Base-by-base conservation (phyloP, 2,329 filamentous ascomycete genomes). In the Didymella lethalis region DNA sequence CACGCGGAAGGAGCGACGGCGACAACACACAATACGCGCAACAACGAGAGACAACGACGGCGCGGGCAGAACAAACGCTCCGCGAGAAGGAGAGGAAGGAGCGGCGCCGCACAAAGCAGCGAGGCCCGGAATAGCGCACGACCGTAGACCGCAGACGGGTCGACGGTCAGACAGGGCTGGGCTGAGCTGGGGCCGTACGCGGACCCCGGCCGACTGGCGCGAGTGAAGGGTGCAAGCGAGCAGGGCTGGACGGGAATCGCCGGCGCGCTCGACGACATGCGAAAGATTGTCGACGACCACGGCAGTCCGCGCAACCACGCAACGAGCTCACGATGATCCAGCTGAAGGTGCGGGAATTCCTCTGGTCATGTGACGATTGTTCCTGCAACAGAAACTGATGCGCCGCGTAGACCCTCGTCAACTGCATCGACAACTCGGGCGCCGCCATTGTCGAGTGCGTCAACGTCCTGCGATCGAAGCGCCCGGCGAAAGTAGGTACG, bases 361-460 rank as follows among this genome's bases (percentile, higher is more conserved):
- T 25, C 45, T 28, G 29, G n/a, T 31, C 18, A 16, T 26, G 26
- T 40, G 54, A 63, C 58, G 57, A 58, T 23, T 23, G 23, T 23
- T 23, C 23, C 23, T 48, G 8, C 31, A 11, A 32, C 31, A 32
- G 11, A 14, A 63, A 62, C 74, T 74, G 64, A 98, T 97, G 92
- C 67, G 64, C 44, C 58, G 41, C 58, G 65, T 79, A 83, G 95
- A 91, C 93, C 77, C 92, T 99, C 87, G 87, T 99, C 73, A 97
- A 95, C 82, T 98, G 95, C 89, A 98, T 99, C 87, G 95, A 99
- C 89, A 99, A 97, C 84, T 98, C 95, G 66, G 95, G 95, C 77
- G 95, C 95, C 69, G 93, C 95, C 72, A 85, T 99, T 68, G 95
- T 98, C 81, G 95, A 99, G 83, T 99, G 95, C 82, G 91, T 90